Conservation (phyloP, 352 stramenopile genomes). For the Discostella stelligera region DNA sequence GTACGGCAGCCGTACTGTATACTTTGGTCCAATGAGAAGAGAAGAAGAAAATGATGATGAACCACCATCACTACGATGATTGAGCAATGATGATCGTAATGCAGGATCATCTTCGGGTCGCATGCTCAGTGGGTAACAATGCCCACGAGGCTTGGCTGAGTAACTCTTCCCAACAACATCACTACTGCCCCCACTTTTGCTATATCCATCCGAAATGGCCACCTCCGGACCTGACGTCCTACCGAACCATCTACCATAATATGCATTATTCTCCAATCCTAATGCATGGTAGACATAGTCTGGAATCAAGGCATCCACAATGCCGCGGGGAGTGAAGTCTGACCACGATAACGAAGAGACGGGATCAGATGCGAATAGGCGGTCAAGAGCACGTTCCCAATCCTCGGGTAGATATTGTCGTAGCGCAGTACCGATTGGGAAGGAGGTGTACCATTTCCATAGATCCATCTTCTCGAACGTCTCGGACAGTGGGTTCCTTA, state of each 20-base stretch:
- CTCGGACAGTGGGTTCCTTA: background rate
- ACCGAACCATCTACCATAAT: conserved; percentile 20
- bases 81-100: conserved; percentile 20
- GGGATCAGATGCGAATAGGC: background rate
- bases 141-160: conserved; percentile 22
- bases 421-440: conserved; percentile 12
- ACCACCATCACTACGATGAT: conserved; percentile 9
- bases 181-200: conserved; percentile 6
- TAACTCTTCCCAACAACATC: background rate
- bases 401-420: conserved; percentile 40
- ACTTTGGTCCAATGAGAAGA: conserved; percentile 35
- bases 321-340: conserved; percentile 28
- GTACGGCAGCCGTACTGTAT: conserved; percentile 35
- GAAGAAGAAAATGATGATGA: background rate
- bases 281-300: conserved; percentile 45
- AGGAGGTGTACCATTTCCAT: conserved; percentile 30
- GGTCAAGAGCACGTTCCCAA: conserved; percentile 42
- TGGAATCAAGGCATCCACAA: conserved; percentile 38
- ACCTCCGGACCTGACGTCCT: conserved; percentile 31
- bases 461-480: conserved; percentile 10
- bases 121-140: conserved; percentile 50
- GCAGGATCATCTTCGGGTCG: conserved; percentile 39
- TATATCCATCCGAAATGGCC: conserved; percentile 30
- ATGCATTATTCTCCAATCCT: conserved; percentile 20
- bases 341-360: conserved; percentile 10